Percentiles rank a stretch among this genome's conserved stretches.
phyloP scores from a whole-genome alignment of 2,329 filamentous ascomycete genomes.

The Mariannaea elegans region DNA sequence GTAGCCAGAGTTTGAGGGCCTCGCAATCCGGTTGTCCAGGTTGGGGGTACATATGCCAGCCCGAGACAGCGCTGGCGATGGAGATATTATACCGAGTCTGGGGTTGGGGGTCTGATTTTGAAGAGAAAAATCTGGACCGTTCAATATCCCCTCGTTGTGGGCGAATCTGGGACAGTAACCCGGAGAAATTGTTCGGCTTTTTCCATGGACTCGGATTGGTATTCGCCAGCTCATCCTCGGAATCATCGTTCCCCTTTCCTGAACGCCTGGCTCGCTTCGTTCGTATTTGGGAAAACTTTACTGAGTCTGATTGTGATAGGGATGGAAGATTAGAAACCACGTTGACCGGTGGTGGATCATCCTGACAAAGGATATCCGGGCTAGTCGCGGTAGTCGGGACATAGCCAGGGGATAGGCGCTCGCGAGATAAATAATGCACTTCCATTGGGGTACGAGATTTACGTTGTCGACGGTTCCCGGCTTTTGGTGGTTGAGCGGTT shows the following conservation, averaged over 20 bases:
- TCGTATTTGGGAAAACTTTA: background rate
- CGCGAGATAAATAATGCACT: background rate
- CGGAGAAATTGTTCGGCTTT: constrained; percentile 28
- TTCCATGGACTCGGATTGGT: background rate
- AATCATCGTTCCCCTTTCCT: constrained; percentile 10
- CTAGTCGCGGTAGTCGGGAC: constrained; percentile 20
- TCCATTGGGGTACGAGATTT: background rate
- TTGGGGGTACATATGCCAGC: constrained; percentile 16
- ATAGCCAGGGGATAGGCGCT: background rate
- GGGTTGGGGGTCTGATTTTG: background rate
- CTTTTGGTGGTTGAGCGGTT: constrained; percentile 19
- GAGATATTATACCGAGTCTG: constrained; percentile 1
- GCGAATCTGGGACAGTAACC: background rate
- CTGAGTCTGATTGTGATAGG: constrained; percentile 8
- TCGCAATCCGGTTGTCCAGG: background rate
- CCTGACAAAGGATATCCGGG: constrained; percentile 35
- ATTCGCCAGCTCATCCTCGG: constrained; percentile 44
- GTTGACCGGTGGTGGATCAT: constrained; percentile 31
- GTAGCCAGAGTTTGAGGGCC: constrained; percentile 21
- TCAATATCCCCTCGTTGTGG: constrained; percentile 41
- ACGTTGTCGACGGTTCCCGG: constrained; percentile 17
- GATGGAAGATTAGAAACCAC: constrained; percentile 35
- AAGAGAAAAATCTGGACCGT: constrained; percentile 29
- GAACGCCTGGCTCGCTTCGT: constrained; percentile 25
- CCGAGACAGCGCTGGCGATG: constrained; percentile 38